Conservation (phyloP, 2,329 filamentous ascomycete genomes). For the Talaromyces pinophilus region DNA sequence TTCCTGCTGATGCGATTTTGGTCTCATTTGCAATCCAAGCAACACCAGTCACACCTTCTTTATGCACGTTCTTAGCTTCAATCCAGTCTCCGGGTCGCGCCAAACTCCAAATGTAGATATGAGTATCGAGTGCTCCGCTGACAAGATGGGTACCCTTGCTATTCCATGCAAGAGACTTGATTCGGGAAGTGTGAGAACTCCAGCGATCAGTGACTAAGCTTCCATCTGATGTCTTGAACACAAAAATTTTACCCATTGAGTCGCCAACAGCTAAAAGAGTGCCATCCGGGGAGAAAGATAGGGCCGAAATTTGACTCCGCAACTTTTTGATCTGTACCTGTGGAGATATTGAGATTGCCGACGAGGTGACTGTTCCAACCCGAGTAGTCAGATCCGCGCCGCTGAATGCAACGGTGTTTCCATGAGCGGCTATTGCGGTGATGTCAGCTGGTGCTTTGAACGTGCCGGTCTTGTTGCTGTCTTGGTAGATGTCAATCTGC, state of each 20-base stretch:
- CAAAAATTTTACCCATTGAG: slow-evolving; percentile 81
- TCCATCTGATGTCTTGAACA: slow-evolving; percentile 69
- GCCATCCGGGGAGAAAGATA: slow-evolving; percentile 83
- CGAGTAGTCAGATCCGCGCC: slow-evolving; percentile 72
- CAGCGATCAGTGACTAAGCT: slow-evolving; percentile 77
- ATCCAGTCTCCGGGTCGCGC: slow-evolving; percentile 78
- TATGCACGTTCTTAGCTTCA: slow-evolving; percentile 85
- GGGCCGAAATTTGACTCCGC: slow-evolving; percentile 70
- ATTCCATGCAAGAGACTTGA: slow-evolving; percentile 76
- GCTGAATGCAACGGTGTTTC: slow-evolving; percentile 71
- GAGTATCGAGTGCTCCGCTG: slow-evolving; percentile 85
- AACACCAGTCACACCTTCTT: slow-evolving; percentile 90
- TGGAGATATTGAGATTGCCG: slow-evolving; percentile 56
- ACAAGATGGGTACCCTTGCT: slow-evolving; percentile 72
- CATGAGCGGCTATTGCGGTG: slow-evolving; percentile 70
- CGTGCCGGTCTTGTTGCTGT: slow-evolving; percentile 61
- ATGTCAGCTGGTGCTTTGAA: slow-evolving; percentile 65
- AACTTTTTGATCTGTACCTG: slow-evolving; percentile 65
- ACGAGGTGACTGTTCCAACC: slow-evolving; percentile 67
- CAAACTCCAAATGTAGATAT: slow-evolving; percentile 89
- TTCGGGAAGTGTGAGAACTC: slow-evolving; percentile 69
- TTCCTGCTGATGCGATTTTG: slow-evolving; percentile 76
- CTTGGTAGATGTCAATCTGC: slow-evolving; percentile 61
- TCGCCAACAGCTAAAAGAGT: slow-evolving; percentile 78
- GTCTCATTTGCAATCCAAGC: slow-evolving; percentile 69